phyloP scores from a whole-genome alignment of 2,329 filamentous ascomycete genomes.

The Beauveria sp. region DNA sequence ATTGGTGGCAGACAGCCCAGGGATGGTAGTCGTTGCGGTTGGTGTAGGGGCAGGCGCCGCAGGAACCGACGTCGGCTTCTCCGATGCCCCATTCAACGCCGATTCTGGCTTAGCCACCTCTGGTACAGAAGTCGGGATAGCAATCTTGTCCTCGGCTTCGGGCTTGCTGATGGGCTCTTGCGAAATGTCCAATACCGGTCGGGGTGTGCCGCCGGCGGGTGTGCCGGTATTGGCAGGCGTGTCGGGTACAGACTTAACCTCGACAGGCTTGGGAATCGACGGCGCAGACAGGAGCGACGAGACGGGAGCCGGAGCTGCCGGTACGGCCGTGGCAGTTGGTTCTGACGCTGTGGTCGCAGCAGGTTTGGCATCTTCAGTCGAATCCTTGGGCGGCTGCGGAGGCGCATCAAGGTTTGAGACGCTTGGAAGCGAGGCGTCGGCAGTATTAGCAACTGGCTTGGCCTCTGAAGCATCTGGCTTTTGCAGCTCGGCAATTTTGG shows the following conservation, averaged over 20 bases:
- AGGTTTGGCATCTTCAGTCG: neutral
- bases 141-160: constrained; percentile 15
- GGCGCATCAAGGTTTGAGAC: constrained; percentile 5
- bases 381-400: neutral
- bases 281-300: neutral
- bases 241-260: constrained; percentile 28
- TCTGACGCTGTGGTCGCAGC: neutral
- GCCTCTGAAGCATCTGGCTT: neutral
- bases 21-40: neutral
- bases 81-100: constrained; percentile 2
- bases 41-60: constrained; percentile 6
- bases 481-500: neutral
- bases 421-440: neutral
- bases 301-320: neutral
- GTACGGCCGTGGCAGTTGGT: no score
- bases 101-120: neutral
- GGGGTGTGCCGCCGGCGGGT: constrained; percentile 27
- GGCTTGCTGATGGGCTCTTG: constrained; percentile 22
- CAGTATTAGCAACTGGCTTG: neutral
- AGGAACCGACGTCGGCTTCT: constrained; percentile 6
- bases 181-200: constrained; percentile 27
- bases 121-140: constrained; percentile 17
- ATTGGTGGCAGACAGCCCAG: neutral
- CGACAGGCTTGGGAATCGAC: constrained; percentile 25
- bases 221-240: constrained; percentile 28